A percentile compares a stretch with the other conserved stretches of the same genome.
Conservation (phyloP, 306 rosid species). For the Cucurbita argyrosperma region DNA sequence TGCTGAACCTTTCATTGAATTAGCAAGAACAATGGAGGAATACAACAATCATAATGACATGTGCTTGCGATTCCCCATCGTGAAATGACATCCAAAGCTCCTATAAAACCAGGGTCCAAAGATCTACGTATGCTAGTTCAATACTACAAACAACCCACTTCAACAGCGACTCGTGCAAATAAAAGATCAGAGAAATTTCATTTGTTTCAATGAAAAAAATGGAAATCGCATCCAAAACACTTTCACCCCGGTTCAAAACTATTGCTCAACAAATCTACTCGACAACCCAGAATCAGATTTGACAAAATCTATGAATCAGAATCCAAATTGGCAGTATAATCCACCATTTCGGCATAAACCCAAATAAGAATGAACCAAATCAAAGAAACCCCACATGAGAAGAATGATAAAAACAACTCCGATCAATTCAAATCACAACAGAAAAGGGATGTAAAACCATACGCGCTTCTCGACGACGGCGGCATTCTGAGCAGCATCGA, state of each 20-base stretch:
- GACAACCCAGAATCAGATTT: neutral
- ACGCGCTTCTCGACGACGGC: conserved; percentile 30
- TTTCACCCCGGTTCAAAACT: neutral
- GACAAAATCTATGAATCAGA: neutral
- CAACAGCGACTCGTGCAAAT: neutral
- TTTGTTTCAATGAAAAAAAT: neutral
- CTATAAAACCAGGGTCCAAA: neutral
- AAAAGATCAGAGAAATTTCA: neutral
- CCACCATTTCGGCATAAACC: neutral
- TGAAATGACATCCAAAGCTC: neutral
- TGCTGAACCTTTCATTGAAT: neutral
- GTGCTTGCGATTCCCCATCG: neutral
- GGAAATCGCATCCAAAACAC: neutral
- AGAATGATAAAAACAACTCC: neutral
- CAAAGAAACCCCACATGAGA: neutral
- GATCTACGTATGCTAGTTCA: neutral
- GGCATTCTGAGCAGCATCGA: conserved; percentile 22
- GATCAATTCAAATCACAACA: neutral
- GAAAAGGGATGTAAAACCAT: neutral
- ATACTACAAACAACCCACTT: neutral
- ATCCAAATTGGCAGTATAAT: neutral
- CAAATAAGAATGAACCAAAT: neutral
- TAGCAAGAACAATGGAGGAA: neutral
- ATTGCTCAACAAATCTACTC: neutral
- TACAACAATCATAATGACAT: neutral